Percentiles rank a stretch among this genome's conserved stretches.
Conservation (phyloP, 164 flowering plant genomes). For the Brasenia schreberi region DNA sequence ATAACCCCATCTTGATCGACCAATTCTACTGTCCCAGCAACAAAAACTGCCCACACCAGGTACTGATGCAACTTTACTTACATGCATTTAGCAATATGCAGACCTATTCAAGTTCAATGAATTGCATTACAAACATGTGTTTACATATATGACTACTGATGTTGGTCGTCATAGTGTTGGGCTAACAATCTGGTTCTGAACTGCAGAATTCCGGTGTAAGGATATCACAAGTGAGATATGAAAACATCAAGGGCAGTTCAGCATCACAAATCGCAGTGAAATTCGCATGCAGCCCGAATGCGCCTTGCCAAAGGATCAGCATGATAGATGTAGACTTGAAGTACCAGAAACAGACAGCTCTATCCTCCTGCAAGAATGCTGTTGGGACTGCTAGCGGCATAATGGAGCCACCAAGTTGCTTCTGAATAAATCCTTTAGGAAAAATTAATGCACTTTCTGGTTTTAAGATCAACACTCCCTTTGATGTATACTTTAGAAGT, state of each 20-base stretch:
- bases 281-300: conserved; percentile 12
- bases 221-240: conserved; percentile 9
- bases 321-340: conserved; percentile 12
- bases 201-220: conserved; percentile 14
- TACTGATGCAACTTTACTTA: background rate
- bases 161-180: too few species aligned
- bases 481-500: too few species aligned
- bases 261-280: conserved; percentile 13
- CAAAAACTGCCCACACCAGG: conserved; percentile 20
- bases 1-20: conserved; percentile 21
- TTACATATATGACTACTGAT: too few species aligned
- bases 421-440: background rate
- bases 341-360: conserved; percentile 8
- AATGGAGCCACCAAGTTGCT: conserved; percentile 11
- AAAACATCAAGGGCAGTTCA: conserved; percentile 14
- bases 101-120: too few species aligned
- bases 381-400: conserved; percentile 6
- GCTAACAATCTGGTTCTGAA: too few species aligned
- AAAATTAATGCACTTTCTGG: too few species aligned
- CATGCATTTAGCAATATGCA: too few species aligned
- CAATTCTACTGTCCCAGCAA: conserved; percentile 20
- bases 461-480: too few species aligned
- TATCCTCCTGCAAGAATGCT: conserved; percentile 10
- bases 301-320: conserved; percentile 11
- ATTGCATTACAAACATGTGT: too few species aligned